phyloP scores from a whole-genome alignment of 2,329 filamentous ascomycete genomes.

The Dactylonectria macrodidyma region DNA sequence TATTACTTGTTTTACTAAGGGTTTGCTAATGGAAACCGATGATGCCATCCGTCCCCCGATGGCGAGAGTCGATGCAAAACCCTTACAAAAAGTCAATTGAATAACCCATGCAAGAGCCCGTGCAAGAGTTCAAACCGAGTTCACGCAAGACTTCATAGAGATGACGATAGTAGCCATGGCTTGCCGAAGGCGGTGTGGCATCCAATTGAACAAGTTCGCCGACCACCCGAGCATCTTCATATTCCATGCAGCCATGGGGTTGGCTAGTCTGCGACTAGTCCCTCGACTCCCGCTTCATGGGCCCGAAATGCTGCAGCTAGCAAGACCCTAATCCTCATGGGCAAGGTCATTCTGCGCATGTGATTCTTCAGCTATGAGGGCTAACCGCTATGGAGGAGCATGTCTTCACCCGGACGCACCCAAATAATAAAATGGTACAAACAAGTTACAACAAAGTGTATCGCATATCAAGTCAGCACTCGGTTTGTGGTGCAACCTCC shows the following conservation, averaged over 20 bases:
- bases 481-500: too few species aligned
- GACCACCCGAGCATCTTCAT: conserved; percentile 10
- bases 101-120: too few species aligned
- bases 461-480: too few species aligned
- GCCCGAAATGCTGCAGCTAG: too few species aligned
- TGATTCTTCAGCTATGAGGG: too few species aligned
- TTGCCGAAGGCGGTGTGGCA: conserved; percentile 11
- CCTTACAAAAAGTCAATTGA: not conserved
- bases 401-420: too few species aligned
- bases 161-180: conserved; percentile 30
- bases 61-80: conserved; percentile 25
- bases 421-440: too few species aligned
- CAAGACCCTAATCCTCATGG: not conserved
- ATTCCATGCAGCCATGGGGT: not conserved
- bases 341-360: not conserved
- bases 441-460: too few species aligned
- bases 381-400: too few species aligned
- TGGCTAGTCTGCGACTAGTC: not conserved
- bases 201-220: conserved; percentile 33
- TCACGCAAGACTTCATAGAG: conserved; percentile 5
- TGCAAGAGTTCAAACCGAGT: not conserved
- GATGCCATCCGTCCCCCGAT: conserved; percentile 39
- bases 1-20: conserved; percentile 24
- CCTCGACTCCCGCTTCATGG: too few species aligned
- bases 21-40: conserved; percentile 29